Percentiles rank a stretch among this genome's conserved stretches.
These are phyloP conservation scores for Globisporangium cylindrosporum DNA, from an alignment of 352 stramenopile genomes.

Conservation along the genomic window DNA sequence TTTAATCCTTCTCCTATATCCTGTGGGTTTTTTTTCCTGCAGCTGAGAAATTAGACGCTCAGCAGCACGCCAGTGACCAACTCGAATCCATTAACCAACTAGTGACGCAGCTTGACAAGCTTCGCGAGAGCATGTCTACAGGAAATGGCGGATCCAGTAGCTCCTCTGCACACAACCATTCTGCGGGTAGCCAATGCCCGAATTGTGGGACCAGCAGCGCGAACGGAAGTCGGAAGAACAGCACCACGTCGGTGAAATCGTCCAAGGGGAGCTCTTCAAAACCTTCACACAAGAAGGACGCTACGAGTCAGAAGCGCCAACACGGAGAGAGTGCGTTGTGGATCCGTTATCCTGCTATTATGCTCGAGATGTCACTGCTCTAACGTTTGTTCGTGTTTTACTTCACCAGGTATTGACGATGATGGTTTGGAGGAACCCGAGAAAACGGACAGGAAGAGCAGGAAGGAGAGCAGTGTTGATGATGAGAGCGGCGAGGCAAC, in stretches of 20 bases:
- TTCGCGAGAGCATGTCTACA: conserved; percentile 36
- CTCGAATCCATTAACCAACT: conserved; percentile 83
- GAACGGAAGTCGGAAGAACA: conserved; percentile 16
- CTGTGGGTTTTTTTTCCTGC: conserved; percentile 5
- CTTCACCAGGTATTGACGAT: conserved; percentile 16
- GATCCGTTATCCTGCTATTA: not conserved
- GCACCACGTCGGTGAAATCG: conserved; percentile 17
- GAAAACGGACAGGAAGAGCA: conserved; percentile 15
- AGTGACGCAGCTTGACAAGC: conserved; percentile 69
- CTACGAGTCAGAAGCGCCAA: conserved; percentile 18
- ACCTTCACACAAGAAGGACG: conserved; percentile 22
- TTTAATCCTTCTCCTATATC: not conserved
- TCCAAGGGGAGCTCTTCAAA: conserved; percentile 22
- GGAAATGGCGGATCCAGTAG: not conserved
- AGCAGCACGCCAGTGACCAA: conserved; percentile 72
- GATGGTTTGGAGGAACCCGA: conserved; percentile 22
- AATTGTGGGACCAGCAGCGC: conserved; percentile 26
- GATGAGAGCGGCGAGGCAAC: conserved; percentile 21
- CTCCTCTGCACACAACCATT: not conserved
- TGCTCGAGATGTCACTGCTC: not conserved
- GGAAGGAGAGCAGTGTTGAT: conserved; percentile 17
- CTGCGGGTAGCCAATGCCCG: conserved; percentile 29
- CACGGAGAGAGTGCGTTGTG: conserved; percentile 30
- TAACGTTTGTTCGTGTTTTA: not conserved
- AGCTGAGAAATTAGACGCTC: conserved; percentile 74